Evolutionary conservation across 2,329 filamentous ascomycete genomes (phyloP), one percentile per base, ranked within the genome.

Genomic region (Ploettnerulaceae sp.): DNA sequence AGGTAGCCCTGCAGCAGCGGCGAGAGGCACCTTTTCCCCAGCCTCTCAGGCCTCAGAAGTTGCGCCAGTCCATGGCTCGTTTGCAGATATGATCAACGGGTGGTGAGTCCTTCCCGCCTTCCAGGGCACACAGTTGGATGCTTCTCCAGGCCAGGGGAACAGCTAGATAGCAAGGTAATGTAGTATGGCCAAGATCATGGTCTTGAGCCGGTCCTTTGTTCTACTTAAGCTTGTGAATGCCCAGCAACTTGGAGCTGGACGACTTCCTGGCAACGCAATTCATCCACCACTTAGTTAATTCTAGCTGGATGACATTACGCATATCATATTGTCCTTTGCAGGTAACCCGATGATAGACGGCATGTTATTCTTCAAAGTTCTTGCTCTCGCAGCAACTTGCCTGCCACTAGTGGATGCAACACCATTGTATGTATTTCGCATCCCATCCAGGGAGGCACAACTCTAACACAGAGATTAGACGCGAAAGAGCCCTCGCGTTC

Each of bases 401-500:
- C 20, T 59, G 35, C 45, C 52, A 7, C 18, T 44, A 14, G 50
- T 42, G 8, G 33, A 47, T 12, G 53, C 53, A 7, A 54, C 44
- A 12, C 58, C 58, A 28, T 35, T 58, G 58, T 60, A 49, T 37
- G 49, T 48, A 11, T 8, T 42, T n/a, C n/a, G n/a, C n/a, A n/a
- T 42, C 35, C 28, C 7, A 12, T 7, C n/a, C 32, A 29, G 37
- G 44, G 41, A 47, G 31, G 37, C 15, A 31, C 37, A 31, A 40
- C 8, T 6, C 39, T 42, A 25, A 47, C 37, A 17, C 9, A n/a
- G 7, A n/a, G 4, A 29, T 31, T 2, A 56, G 56, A 47, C 48
- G 43, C 8, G 51, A 53, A 22, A 52, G 54, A 26, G 43, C 47
- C 32, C 60, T 69, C 12, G 63, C 70, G 25, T 81, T 81, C 55